Evolutionary conservation across 1,139 yeast genomes (phyloP), one percentile per base, ranked within the genome.

Genomic region (Yamadazyma triangularis): DNA sequence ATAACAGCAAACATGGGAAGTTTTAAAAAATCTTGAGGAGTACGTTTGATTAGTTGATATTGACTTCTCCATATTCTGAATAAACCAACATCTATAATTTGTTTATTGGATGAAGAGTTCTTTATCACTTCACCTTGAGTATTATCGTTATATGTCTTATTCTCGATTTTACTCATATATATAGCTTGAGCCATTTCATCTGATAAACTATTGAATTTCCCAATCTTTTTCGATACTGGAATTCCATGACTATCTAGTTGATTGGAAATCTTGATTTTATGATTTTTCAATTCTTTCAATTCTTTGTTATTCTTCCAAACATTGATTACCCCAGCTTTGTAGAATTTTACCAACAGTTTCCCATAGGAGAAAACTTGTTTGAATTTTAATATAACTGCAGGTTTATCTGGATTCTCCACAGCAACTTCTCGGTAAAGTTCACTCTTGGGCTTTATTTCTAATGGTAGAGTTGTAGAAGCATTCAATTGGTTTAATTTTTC

Each of bases 1-100:
- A 82, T 49, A 1, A 77, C 35, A 0, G 73, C 83, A 58, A 84
- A 84, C 10, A 68, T 15, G 3, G 93, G 93, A 13, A 84, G 58
- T 48, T 80, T 81, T 30, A 45, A 40, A 36, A 75, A 60, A 49
- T 84, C 89, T 1, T 50, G 50, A 8, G 67, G 69, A 0, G 87
- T 77, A 30, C 93, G 62, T n/a, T 70, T 51, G 21, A 81, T 51
- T 5, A 72, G 50, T 43, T 77, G 81, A 41, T 62, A 75, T 33
- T 82, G 73, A 2, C 57, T 45, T 35, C 93, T 61, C 0, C 73
- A 51, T n/a, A 83, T 32, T n/a, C 44, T 43, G 36, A 72, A 64
- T 11, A 61, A 37, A 4, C 33, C 25, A 6, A 32, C 30, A 10
- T 44, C 43, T 1, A 38, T 21, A 8, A 30, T 25, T 15, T 31